Base-by-base conservation (phyloP, 805 yeast genomes). In the Lipomyces kockii region DNA sequence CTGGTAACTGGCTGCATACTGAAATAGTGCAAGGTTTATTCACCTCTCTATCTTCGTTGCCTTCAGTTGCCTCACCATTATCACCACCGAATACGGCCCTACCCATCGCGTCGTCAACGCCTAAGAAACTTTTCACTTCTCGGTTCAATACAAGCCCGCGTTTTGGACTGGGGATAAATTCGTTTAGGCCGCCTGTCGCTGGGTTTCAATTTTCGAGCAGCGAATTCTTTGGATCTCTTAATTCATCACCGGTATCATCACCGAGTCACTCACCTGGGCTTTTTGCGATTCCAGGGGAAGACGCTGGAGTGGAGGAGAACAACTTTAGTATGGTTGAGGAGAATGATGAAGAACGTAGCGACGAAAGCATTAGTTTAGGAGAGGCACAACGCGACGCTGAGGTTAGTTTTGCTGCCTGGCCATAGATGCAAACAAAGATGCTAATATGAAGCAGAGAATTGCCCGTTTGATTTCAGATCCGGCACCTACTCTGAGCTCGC, bases 161-260 rank as follows among this genome's bases (percentile, higher is more conserved):
- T 27, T 52, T 52, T 52, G 55, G 55, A n/a, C 55, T 52, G 25
- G 55, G 55, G 29, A 22, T 52, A 20, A 52, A 52, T 52, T 52
- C 55, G 34, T 25, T 52, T 29, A 52, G 22, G 55, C 27, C 17
- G 55, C 55, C 55, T 11, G 34, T 5, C n/a, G 55, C 32, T 2
- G 49, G 49, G 7, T 52, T 52, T 52, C 34, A 25, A 6, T 52
- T 52, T 29, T 12, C 55, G 12, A 52, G 34, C n/a, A 29, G 55
- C 34, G 55, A 25, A 22, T 25, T 29, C 34, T 52, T 52, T 29
- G 55, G 55, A 17, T 25, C 34, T 25, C 55, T 25, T 12, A 25
- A 25, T 25, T 52, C 29, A 25, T 52, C 55, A 8, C 27, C 27
- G 7, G 55, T 11, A 11, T 8, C n/a, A 4, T 25, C 55, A 8